Evolutionary conservation across 257 asterid species (phyloP).

Genomic region (Salvia miltiorrhiza): DNA sequence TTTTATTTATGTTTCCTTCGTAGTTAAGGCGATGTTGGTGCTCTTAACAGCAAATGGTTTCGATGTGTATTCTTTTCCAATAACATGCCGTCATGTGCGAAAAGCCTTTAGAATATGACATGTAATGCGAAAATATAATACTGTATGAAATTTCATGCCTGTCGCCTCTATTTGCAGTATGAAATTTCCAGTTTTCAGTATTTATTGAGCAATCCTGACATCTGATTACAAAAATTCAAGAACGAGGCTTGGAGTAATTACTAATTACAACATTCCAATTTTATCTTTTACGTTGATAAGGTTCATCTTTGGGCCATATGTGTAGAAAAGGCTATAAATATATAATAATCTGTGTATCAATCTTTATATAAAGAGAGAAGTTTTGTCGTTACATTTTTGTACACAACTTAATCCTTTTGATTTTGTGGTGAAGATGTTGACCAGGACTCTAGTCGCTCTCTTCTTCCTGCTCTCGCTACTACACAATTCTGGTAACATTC

Average conservation of each 20-base stretch:
- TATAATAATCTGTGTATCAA: not conserved
- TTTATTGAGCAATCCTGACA: not conserved
- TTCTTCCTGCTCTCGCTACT: slow-evolving; percentile 32
- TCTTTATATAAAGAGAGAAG: slow-evolving; percentile 11
- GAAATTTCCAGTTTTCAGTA: not conserved
- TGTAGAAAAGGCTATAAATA: not conserved
- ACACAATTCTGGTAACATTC: slow-evolving; percentile 37
- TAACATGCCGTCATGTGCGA: not conserved
- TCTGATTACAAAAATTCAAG: not conserved
- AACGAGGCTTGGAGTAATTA: not conserved
- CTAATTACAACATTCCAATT: not conserved
- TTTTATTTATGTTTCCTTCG: slow-evolving; percentile 21
- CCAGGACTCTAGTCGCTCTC: slow-evolving; percentile 33
- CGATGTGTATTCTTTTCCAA: not conserved
- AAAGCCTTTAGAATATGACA: no score
- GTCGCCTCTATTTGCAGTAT: not conserved
- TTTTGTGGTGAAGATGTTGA: slow-evolving; percentile 6
- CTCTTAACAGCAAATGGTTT: not conserved
- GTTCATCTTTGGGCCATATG: not conserved
- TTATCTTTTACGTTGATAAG: not conserved
- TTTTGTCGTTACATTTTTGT: not conserved
- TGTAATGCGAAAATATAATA: not conserved
- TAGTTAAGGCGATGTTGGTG: slow-evolving; percentile 13
- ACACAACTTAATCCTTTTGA: not conserved
- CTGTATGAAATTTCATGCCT: not conserved